Conservation (phyloP, 495 filamentous ascomycete genomes). For the Tuber melanosporum region DNA sequence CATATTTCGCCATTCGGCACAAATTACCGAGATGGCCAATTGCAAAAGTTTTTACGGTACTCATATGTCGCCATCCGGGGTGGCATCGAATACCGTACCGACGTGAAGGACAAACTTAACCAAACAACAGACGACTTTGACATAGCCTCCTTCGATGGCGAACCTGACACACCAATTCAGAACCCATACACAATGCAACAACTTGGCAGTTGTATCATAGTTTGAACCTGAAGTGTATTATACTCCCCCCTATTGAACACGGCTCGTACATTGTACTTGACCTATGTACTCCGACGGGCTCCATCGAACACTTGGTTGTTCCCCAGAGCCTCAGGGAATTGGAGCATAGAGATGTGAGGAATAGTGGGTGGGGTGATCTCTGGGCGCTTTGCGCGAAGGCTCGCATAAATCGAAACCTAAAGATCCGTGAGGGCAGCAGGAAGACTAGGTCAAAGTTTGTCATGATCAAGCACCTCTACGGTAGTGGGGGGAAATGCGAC, state of each 20-base stretch:
- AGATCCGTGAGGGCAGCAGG: too few species aligned
- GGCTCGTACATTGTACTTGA: conserved; percentile 81
- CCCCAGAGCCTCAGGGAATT: conserved; percentile 70
- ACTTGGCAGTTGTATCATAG: conserved; percentile 47
- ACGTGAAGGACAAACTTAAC: not conserved
- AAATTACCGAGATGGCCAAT: too few species aligned
- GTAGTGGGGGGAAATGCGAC: too few species aligned
- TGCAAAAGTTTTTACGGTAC: too few species aligned
- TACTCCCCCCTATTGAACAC: conserved; percentile 80
- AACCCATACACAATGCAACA: conserved; percentile 42
- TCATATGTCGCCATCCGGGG: too few species aligned
- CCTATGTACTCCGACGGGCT: conserved; percentile 76
- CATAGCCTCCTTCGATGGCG: not conserved
- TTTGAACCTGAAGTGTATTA: conserved; percentile 65
- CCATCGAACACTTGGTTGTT: conserved; percentile 87
- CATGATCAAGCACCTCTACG: too few species aligned
- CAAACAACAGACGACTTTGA: not conserved
- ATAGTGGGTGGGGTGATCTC: conserved; percentile 57
- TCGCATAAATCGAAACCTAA: too few species aligned
- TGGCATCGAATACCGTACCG: conserved; percentile 51
- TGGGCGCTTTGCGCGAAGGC: too few species aligned
- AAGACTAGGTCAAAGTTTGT: conserved; percentile 14
- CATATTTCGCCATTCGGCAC: too few species aligned
- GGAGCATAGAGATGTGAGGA: conserved; percentile 83
- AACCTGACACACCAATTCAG: conserved; percentile 5